Evolutionary conservation across 805 yeast species (phyloP).

Genomic region (Saturnispora diversa): DNA sequence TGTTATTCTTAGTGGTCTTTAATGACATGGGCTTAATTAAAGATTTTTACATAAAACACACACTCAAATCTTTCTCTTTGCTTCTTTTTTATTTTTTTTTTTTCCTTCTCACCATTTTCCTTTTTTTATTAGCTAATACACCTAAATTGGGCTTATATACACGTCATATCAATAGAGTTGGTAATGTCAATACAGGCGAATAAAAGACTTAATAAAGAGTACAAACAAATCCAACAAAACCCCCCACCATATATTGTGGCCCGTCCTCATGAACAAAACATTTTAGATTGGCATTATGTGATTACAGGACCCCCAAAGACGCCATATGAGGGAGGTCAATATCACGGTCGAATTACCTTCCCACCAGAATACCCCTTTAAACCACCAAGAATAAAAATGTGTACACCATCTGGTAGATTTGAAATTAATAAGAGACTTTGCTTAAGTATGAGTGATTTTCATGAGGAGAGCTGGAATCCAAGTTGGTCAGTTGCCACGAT

Average conservation of each 20-base stretch:
- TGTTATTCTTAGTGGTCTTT: conserved; percentile 34
- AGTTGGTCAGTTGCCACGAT: conserved; percentile 92
- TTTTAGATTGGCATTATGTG: conserved; percentile 89
- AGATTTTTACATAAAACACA: too few species aligned
- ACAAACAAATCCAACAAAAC: conserved; percentile 61
- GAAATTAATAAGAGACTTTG: conserved; percentile 75
- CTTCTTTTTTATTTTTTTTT: too few species aligned
- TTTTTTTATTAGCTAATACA: too few species aligned
- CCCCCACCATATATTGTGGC: conserved; percentile 85
- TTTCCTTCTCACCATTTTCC: too few species aligned
- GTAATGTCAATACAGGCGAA: conserved; percentile 30
- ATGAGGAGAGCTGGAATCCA: conserved; percentile 94
- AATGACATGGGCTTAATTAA: conserved; percentile 30
- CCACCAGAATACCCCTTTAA: conserved; percentile 84
- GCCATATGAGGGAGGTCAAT: conserved; percentile 79
- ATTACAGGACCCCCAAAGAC: conserved; percentile 89
- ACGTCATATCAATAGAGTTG: neutral
- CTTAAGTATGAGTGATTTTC: conserved; percentile 88
- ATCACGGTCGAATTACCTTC: conserved; percentile 79
- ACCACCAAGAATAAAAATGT: conserved; percentile 84
- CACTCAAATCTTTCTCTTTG: neutral
- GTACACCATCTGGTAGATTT: conserved; percentile 87
- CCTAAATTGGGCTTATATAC: too few species aligned
- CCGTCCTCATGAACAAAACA: conserved; percentile 78
- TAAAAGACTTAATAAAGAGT: conserved; percentile 63